phyloP scores from a whole-genome alignment of 2,329 filamentous ascomycete genomes.

The Lanzia echinophila region DNA sequence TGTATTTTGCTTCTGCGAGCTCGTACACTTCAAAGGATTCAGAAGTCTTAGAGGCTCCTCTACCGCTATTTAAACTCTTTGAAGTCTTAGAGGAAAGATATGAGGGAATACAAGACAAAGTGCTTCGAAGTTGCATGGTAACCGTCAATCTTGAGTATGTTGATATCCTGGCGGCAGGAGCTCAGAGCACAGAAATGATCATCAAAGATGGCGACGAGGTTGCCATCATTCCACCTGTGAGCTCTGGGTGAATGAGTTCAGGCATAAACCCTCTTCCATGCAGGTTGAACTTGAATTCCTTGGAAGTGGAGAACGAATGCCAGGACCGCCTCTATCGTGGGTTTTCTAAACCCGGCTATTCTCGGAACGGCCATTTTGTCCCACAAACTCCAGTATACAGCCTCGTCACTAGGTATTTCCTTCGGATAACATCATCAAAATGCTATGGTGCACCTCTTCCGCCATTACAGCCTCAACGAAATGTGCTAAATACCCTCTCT shows the following conservation, averaged over 20 bases:
- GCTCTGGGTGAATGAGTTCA: conserved; percentile 56
- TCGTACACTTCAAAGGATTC: conserved; percentile 62
- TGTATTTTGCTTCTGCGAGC: conserved; percentile 74
- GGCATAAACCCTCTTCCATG: neutral
- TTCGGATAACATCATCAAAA: too few relatives aligned
- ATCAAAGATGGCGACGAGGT: conserved; percentile 76
- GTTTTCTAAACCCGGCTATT: too few relatives aligned
- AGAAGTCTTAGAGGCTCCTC: conserved; percentile 60
- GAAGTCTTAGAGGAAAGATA: conserved; percentile 62
- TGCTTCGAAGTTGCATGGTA: conserved; percentile 67
- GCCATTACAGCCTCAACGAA: too few relatives aligned
- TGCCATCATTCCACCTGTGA: conserved; percentile 81
- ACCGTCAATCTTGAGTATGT: conserved; percentile 79
- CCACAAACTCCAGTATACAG: too few relatives aligned
- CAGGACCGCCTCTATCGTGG: too few relatives aligned
- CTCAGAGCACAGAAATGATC: conserved; percentile 36
- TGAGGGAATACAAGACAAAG: conserved; percentile 58
- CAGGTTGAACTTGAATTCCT: neutral
- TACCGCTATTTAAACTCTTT: conserved; percentile 58
- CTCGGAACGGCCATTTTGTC: too few relatives aligned
- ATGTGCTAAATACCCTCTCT: too few relatives aligned
- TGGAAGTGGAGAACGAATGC: too few relatives aligned
- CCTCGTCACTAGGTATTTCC: too few relatives aligned
- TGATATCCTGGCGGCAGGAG: conserved; percentile 47
- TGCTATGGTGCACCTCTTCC: too few relatives aligned